Evolutionary conservation across 208 protist genomes (phyloP).

Genomic region (Trypanosomatidae sp.): DNA sequence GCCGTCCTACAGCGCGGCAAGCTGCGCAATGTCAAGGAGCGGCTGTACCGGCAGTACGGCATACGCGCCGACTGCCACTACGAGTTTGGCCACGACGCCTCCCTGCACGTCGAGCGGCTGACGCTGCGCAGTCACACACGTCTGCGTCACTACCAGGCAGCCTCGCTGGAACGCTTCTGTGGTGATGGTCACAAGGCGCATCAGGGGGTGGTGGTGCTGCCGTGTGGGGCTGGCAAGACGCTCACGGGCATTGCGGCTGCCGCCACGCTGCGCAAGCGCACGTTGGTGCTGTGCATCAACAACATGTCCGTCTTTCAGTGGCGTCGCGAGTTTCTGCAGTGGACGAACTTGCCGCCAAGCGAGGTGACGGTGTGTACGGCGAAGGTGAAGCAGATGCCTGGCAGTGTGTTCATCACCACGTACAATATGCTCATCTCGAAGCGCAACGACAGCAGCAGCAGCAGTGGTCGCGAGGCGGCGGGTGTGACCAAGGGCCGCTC

Average conservation of each 20-base stretch:
- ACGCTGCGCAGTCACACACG: conserved; percentile 42
- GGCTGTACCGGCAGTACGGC: conserved; percentile 48
- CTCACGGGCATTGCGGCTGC: conserved; percentile 97
- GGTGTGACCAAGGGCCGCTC: conserved; percentile 15
- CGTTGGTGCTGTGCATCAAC: conserved; percentile 93
- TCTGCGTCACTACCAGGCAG: conserved; percentile 77
- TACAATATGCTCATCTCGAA: conserved; percentile 97
- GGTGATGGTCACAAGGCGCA: conserved; percentile 67
- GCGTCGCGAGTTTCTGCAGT: conserved; percentile 90
- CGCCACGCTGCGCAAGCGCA: conserved; percentile 89
- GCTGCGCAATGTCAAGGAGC: conserved; percentile 58
- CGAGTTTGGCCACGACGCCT: conserved; percentile 64
- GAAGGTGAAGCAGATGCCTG: conserved; percentile 70
- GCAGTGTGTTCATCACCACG: conserved; percentile 96
- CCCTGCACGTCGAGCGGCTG: conserved; percentile 38
- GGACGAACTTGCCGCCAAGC: conserved; percentile 65
- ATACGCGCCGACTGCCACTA: conserved; percentile 82
- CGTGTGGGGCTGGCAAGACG: conserved; percentile 99
- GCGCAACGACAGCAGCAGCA: conserved; percentile 16
- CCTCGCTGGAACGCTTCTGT: conserved; percentile 79
- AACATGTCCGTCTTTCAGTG: conserved; percentile 96
- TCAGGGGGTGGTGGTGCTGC: conserved; percentile 97
- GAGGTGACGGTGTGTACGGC: conserved; percentile 76
- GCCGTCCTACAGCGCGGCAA: conserved; percentile 44
- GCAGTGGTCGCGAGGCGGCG: conserved; percentile 27